Percentiles rank a stretch among this genome's conserved stretches.
These are phyloP conservation scores for Rhexocercosporidium sp. DNA, from an alignment of 2,329 filamentous ascomycete genomes.

Conservation along the genomic window DNA sequence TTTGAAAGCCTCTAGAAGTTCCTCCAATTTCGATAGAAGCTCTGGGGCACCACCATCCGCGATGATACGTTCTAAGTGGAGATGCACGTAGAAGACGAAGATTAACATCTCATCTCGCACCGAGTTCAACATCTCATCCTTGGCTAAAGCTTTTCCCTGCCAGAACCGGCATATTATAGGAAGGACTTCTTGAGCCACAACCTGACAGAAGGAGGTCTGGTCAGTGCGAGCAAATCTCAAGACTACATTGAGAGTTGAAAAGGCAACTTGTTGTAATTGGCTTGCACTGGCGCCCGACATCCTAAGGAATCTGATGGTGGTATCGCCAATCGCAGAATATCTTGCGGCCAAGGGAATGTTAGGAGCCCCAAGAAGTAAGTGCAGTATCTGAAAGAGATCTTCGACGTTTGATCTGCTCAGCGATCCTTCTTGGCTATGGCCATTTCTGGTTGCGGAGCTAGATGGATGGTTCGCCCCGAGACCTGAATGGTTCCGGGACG, in stretches of 20 bases:
- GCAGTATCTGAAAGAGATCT: conserved; percentile 69
- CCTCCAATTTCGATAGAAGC: conserved; percentile 56
- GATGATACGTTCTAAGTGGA: conserved; percentile 65
- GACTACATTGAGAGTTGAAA: conserved; percentile 76
- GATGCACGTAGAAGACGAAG: conserved; percentile 68
- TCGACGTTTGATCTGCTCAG: conserved; percentile 48
- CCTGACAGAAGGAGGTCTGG: conserved; percentile 65
- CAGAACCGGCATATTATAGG: conserved; percentile 79
- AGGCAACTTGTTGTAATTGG: conserved; percentile 72
- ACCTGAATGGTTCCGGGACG: conserved; percentile 31
- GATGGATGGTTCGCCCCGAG: conserved; percentile 24
- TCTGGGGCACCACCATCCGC: conserved; percentile 45
- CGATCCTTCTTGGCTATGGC: conserved; percentile 36
- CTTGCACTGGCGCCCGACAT: conserved; percentile 62
- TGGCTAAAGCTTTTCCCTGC: conserved; percentile 69
- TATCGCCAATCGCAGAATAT: conserved; percentile 59
- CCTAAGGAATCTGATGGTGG: conserved; percentile 65
- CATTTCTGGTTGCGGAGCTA: conserved; percentile 33
- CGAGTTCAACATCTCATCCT: conserved; percentile 59
- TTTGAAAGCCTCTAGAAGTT: conserved; percentile 74
- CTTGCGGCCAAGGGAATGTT: conserved; percentile 69
- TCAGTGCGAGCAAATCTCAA: conserved; percentile 71
- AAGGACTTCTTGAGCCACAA: conserved; percentile 63
- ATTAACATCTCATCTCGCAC: conserved; percentile 81
- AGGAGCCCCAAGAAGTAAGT: conserved; percentile 64